phyloP scores from a whole-genome alignment of 169 alveolate species.

The Perkinsus chesapeaki region DNA sequence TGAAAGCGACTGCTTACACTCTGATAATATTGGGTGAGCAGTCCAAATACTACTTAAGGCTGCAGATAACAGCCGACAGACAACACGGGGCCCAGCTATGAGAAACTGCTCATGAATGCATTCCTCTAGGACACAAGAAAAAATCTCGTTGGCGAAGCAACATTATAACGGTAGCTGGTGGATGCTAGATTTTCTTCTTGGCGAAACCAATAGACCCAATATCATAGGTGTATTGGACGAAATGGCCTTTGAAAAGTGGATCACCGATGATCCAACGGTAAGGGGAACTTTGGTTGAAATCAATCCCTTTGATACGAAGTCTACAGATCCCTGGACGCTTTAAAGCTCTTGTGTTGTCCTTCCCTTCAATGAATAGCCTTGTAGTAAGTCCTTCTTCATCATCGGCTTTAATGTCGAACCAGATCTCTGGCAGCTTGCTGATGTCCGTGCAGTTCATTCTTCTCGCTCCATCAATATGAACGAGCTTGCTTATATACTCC shows the following conservation, averaged over 20 bases:
- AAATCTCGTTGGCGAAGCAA: too few species aligned
- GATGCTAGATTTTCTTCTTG: too few species aligned
- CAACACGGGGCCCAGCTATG: too few species aligned
- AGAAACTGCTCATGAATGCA: too few species aligned
- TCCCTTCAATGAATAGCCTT: not conserved
- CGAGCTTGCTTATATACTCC: not conserved
- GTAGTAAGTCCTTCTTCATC: not conserved
- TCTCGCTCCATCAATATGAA: not conserved
- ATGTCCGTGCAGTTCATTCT: not conserved
- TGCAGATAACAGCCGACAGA: too few species aligned
- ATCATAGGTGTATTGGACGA: not conserved
- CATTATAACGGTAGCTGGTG: too few species aligned
- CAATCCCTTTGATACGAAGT: not conserved
- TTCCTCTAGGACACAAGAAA: too few species aligned
- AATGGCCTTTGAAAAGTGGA: not conserved
- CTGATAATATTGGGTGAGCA: too few species aligned
- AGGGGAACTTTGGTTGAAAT: not conserved
- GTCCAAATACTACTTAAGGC: too few species aligned
- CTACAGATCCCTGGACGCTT: not conserved
- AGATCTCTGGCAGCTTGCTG: not conserved
- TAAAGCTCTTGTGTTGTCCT: not conserved
- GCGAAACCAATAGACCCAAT: not conserved
- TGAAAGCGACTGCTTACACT: too few species aligned
- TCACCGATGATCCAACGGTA: not conserved
- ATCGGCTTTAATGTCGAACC: not conserved